Base-by-base conservation (phyloP, 192 early-diverging fungal genomes). In the Rhizophagus prolifer region DNA sequence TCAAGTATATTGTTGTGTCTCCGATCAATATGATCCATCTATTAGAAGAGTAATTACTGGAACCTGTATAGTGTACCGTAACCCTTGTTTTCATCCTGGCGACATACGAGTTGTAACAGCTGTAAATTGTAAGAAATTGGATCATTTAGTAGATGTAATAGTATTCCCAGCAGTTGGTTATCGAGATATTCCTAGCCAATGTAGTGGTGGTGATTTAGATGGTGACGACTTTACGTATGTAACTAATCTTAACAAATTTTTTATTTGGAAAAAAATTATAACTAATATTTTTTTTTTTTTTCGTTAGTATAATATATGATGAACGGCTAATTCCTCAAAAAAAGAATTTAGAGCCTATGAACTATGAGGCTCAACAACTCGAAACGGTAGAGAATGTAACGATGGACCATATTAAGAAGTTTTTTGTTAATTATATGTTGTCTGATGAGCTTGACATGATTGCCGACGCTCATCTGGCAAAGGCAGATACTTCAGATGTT, bases 161-260 rank as follows among this genome's bases (percentile, higher is more conserved):
- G 94, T 94, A 0, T 95, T 95, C 76, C 86, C 90, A 25, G 82
- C 88, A 36, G 78, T 84, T 26, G 94, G 94, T 1, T 72, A 84
- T 10, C 85, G 94, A 7, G 89, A 90, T 70, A 82, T 94, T 54
- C 91, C 92, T 4, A 92, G 89, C 59, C 90, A 90, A 89, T 91
- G 93, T 71, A 86, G 86, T 72, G 94, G 94, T 46, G 94, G 94
- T 13, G 94, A 95, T 83, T 79, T 95, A 9, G 94, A 95, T 75
- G 94, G 94, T 25, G 94, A 95, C 82, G 86, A 88, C 76, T 91
- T 78, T 76, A 90, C 86, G 88, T 91, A 82, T 79, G 84, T 65
- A 41, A 58, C 2, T 2, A 25, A 21, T 25, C 34, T 62, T 21
- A 5, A 41, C 14, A 7, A 54, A 5, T 36, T 30, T 54, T 4